These are phyloP conservation scores for Fusarium nygamai DNA, from an alignment of 2,329 filamentous ascomycete species.

Conservation along the genomic window DNA sequence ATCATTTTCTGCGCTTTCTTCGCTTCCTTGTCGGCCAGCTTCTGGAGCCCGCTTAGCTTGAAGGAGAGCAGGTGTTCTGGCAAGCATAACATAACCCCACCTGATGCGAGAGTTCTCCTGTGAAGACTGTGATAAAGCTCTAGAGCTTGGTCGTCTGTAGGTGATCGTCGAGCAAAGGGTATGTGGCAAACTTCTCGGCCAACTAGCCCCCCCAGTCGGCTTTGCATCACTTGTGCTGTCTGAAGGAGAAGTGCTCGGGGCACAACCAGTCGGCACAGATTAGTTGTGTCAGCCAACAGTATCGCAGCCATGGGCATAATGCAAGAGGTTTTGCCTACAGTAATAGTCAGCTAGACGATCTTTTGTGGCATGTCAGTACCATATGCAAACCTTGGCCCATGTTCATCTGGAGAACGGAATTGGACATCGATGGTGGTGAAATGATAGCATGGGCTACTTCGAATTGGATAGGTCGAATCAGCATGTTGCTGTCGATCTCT, in stretches of 20 bases:
- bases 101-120: constrained; percentile 48
- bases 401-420: constrained; percentile 72
- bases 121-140: constrained; percentile 52
- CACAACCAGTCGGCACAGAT: constrained; percentile 64
- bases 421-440: constrained; percentile 57
- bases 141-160: constrained; percentile 45
- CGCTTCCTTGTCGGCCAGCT: constrained; percentile 58
- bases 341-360: neutral
- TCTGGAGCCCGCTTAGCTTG: constrained; percentile 68
- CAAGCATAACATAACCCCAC: constrained; percentile 66
- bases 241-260: constrained; percentile 66
- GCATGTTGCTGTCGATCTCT: constrained; percentile 71
- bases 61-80: constrained; percentile 74
- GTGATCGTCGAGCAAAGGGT: constrained; percentile 64
- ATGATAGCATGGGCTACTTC: constrained; percentile 70
- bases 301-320: constrained; percentile 64
- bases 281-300: constrained; percentile 53
- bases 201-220: constrained; percentile 63
- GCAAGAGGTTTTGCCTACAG: constrained; percentile 64
- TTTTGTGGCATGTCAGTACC: fast-evolving
- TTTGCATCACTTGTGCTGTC: constrained; percentile 65
- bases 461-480: constrained; percentile 69
- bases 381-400: constrained; percentile 65
- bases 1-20: constrained; percentile 60
- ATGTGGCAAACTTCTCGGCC: constrained; percentile 63